A percentile compares a stretch with the other conserved stretches of the same genome.
phyloP scores from a whole-genome alignment of 1,284 basidiomycete species.

The Inonotus hispidus region DNA sequence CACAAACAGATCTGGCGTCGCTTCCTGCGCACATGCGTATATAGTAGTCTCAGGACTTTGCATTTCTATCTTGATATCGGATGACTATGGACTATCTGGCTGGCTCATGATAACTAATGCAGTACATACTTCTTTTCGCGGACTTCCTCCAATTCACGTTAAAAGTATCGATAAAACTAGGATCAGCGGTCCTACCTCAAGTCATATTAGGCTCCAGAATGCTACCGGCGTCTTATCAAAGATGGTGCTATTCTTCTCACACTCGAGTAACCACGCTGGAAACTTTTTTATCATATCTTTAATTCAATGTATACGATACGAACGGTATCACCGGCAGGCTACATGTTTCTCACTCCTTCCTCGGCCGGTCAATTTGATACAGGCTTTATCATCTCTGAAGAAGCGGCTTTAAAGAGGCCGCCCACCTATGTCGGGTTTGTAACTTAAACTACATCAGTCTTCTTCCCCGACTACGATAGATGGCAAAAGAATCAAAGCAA shows the following conservation, averaged over 20 bases:
- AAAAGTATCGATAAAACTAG: no score
- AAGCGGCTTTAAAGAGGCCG: no score
- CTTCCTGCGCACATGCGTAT: no score
- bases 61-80: no score
- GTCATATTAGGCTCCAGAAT: background rate
- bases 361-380: background rate
- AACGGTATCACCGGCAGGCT: background rate
- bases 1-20: no score
- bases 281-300: background rate
- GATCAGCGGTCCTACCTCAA: no score
- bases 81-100: no score
- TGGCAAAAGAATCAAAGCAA: conserved; percentile 7
- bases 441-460: background rate
- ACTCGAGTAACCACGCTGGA: background rate
- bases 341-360: background rate
- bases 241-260: background rate
- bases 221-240: background rate
- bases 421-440: background rate
- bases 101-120: no score
- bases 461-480: background rate
- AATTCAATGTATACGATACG: background rate
- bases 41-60: no score
- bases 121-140: no score
- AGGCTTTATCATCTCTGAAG: background rate
- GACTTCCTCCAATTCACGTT: no score